phyloP scores from a whole-genome alignment of 177 flowering plant species.

The Vitis hybrid region DNA sequence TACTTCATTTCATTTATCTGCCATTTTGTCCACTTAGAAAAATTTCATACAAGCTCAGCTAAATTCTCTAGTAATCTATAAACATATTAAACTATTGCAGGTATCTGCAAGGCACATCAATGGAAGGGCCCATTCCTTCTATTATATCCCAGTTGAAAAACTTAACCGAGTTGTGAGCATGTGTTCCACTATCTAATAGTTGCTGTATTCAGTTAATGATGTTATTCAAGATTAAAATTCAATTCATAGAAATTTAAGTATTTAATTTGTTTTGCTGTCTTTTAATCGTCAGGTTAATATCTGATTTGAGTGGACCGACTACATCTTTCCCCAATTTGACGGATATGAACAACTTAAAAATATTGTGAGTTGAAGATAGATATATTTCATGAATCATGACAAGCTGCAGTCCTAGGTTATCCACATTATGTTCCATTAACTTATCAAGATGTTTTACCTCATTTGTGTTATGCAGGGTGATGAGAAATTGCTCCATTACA shows the following conservation, averaged over 20 bases:
- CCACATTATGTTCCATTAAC: background rate
- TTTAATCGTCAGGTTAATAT: slow-evolving; percentile 63
- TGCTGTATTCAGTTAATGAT: background rate
- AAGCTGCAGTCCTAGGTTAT: background rate
- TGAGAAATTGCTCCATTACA: slow-evolving; percentile 68
- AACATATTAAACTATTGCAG: slow-evolving; percentile 33
- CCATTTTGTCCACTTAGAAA: background rate
- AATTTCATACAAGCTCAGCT: too few relatives aligned
- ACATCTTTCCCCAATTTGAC: slow-evolving; percentile 59
- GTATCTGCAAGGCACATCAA: slow-evolving; percentile 73
- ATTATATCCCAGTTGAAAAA: slow-evolving; percentile 51
- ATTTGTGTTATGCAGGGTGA: slow-evolving; percentile 39
- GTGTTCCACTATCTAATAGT: background rate
- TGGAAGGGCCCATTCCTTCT: slow-evolving; percentile 84
- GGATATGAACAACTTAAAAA: slow-evolving; percentile 31
- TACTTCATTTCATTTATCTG: background rate
- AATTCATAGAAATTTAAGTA: background rate
- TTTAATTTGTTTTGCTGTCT: slow-evolving; percentile 3
- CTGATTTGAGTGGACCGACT: slow-evolving; percentile 62
- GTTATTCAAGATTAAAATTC: background rate
- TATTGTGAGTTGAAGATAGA: slow-evolving; percentile 53
- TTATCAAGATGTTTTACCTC: background rate
- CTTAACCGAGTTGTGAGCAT: slow-evolving; percentile 59
- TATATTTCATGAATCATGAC: background rate
- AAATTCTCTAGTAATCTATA: too few relatives aligned